Evolutionary conservation across 495 filamentous ascomycete species (phyloP).

Genomic region (Penicilliopsis zonata): DNA sequence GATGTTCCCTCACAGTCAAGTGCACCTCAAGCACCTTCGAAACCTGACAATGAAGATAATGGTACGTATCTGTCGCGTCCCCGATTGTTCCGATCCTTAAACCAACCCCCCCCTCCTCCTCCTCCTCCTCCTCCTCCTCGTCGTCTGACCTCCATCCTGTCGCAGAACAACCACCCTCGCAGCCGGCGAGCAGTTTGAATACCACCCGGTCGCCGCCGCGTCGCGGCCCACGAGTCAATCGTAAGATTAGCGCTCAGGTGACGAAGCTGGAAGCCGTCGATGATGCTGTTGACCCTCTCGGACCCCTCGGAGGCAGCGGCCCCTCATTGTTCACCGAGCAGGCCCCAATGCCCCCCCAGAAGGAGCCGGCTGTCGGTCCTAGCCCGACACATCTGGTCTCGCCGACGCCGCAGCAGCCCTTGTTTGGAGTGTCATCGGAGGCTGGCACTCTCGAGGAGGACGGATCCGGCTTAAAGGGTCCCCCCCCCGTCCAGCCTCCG

Average conservation of each 20-base stretch:
- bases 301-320: constrained; percentile 58
- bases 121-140: constrained; percentile 19
- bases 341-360: constrained; percentile 80
- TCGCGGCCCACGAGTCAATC: constrained; percentile 45
- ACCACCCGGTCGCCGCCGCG: constrained; percentile 35
- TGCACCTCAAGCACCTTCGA: constrained; percentile 16
- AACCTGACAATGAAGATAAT: constrained; percentile 15
- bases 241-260: constrained; percentile 68
- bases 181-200: constrained; percentile 19
- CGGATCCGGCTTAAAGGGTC: constrained; percentile 47
- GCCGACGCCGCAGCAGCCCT: constrained; percentile 34
- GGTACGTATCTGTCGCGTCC: constrained; percentile 8
- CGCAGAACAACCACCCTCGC: constrained; percentile 19
- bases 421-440: constrained; percentile 45
- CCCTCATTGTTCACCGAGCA: constrained; percentile 38
- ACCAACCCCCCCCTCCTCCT: constrained; percentile 7
- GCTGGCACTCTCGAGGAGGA: constrained; percentile 53
- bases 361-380: constrained; percentile 58
- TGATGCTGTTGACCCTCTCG: constrained; percentile 85
- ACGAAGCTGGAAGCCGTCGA: constrained; percentile 81
- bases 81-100: constrained; percentile 2
- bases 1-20: constrained; percentile 47
- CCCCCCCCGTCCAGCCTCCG: constrained; percentile 65
- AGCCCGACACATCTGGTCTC: constrained; percentile 42
- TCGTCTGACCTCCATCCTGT: constrained; percentile 18